phyloP scores from a whole-genome alignment of 305 asterid genomes.

The Lippia alba region DNA sequence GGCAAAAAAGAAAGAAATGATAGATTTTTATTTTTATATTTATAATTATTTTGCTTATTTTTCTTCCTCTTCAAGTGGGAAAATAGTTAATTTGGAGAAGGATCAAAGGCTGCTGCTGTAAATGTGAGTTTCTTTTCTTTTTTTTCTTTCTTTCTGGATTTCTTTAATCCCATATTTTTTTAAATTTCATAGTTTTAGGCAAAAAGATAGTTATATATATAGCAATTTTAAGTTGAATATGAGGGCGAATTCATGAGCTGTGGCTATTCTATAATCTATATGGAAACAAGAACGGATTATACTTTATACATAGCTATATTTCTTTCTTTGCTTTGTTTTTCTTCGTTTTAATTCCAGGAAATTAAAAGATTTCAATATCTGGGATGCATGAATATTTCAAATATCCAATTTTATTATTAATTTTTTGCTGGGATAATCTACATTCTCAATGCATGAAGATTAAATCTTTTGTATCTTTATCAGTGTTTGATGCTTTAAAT shows the following conservation, averaged over 20 bases:
- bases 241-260: background rate
- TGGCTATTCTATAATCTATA: constrained; percentile 21
- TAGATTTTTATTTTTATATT: background rate
- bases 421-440: background rate
- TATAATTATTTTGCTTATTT: background rate
- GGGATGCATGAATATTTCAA: constrained; percentile 20
- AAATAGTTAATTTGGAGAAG: constrained; percentile 4
- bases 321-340: background rate
- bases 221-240: background rate
- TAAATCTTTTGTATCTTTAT: no score
- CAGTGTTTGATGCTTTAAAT: no score
- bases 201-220: background rate
- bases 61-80: constrained; percentile 8
- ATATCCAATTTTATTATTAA: no score
- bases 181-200: constrained; percentile 6
- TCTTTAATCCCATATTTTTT: constrained; percentile 2
- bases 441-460: background rate
- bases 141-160: background rate
- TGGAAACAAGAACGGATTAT: background rate
- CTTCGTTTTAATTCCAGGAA: background rate
- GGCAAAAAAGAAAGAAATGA: background rate
- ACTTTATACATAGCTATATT: background rate
- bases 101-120: constrained; percentile 27
- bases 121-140: constrained; percentile 27
- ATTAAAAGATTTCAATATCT: background rate